Base-by-base conservation (phyloP, 2,329 filamentous ascomycete species). In the Curvularia lunata region DNA sequence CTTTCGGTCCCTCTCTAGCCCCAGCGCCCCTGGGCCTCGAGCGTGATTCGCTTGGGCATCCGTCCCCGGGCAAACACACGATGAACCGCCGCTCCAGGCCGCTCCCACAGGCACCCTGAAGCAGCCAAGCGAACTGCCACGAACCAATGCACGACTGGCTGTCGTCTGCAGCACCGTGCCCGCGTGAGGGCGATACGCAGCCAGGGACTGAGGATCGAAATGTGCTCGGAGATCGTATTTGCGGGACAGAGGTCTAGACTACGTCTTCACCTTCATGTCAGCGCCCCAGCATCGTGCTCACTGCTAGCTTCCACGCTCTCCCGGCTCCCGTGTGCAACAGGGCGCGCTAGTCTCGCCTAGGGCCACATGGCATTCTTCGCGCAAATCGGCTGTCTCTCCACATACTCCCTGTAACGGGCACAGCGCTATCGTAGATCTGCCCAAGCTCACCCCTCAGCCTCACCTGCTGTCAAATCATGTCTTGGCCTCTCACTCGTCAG, bases 141-240 rank as follows among this genome's bases (percentile, higher is more conserved):
- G 13, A n/a, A 5, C 45, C 21, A 10, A 19, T 5, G 32, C 40
- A 21, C 41, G 27, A 46, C 50, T 32, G 46, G 45, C 45, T 46
- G 28, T 50, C 51, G 41, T 49, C 47, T 50, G 34, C 37, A 38
- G 25, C 42, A 13, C 52, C 27, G 41, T 56, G 52, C 37, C 30
- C 42, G 18, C 43, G 27, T 37, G 41, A 25, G 47, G 46, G 51
- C 37, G 40, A 40, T 51, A 23, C 21, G 21, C 18, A 25, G 23
- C 56, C 52, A 42, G 52, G 52, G 52, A 28, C 10, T 23, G 34
- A 34, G 38, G 56, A 58, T 58, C 56, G 56, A 38, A 40, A 47
- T 23, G 40, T 55, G 27, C n/a, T 47, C 42, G 34, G 19, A 27
- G 34, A 58, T 58, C 56, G 56, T 47, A 27, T 45, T 41, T 7